A percentile compares a stretch with the other conserved stretches of the same genome.
Conservation (phyloP, 2,329 filamentous ascomycete genomes). For the Pezicula radicicola region DNA sequence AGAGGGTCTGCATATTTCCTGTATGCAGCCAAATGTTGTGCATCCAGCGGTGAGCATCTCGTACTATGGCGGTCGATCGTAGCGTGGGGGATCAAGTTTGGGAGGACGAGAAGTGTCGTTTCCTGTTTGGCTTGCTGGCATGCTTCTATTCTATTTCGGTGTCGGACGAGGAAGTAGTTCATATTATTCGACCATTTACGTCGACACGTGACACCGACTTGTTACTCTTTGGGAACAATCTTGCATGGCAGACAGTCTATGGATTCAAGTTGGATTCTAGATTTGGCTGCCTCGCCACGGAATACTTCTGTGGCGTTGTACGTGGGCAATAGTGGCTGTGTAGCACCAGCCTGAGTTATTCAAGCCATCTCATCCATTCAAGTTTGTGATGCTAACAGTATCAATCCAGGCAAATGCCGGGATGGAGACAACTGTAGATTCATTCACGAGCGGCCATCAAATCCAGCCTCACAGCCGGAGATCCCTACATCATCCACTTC, state of each 20-base stretch:
- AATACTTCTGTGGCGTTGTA: no score
- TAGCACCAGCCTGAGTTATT: background rate
- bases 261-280: no score
- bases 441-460: constrained; percentile 9
- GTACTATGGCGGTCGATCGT: constrained; percentile 21
- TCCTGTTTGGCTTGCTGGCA: constrained; percentile 14
- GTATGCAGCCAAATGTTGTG: constrained; percentile 19
- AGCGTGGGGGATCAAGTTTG: constrained; percentile 15
- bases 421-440: constrained; percentile 1
- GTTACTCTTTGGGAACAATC: no score
- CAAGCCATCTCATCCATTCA: background rate
- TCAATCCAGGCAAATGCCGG: background rate
- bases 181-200: no score
- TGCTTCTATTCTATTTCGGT: constrained; percentile 3
- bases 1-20: constrained; percentile 15
- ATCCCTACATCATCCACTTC: constrained; percentile 4
- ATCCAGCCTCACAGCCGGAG: constrained; percentile 9
- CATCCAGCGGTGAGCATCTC: constrained; percentile 23
- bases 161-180: no score
- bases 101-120: constrained; percentile 5
- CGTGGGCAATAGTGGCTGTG: no score
- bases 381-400: background rate
- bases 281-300: no score
- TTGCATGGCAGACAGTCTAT: no score
- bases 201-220: no score